A percentile compares a stretch with the other conserved stretches of the same genome.
These are phyloP conservation scores for Carex myosuroides DNA, from an alignment of 176 grass and related monocot genomes.

Conservation along the genomic window DNA sequence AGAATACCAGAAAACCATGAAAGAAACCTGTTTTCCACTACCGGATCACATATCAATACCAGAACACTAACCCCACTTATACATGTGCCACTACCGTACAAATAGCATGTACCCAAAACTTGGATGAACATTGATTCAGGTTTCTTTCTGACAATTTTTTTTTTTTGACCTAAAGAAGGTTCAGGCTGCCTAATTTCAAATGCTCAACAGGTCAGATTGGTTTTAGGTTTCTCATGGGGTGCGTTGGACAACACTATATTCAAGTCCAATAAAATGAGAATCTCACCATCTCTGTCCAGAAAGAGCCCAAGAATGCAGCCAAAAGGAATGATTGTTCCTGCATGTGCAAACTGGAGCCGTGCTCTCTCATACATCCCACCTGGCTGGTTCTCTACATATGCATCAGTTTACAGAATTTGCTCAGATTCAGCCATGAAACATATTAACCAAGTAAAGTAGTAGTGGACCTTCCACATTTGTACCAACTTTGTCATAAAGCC, in stretches of 20 bases:
- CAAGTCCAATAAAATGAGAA: neutral
- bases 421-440: neutral
- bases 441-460: neutral
- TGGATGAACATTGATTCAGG: neutral
- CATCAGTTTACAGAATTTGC: neutral
- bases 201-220: neutral
- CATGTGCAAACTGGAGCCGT: slow-evolving; percentile 91
- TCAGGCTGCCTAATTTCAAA: neutral
- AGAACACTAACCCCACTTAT: neutral
- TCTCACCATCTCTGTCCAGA: slow-evolving; percentile 63
- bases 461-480: neutral
- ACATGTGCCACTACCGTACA: neutral
- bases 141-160: neutral
- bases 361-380: slow-evolving; percentile 76
- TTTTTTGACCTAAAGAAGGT: neutral
- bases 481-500: neutral
- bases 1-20: neutral
- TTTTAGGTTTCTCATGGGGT: neutral
- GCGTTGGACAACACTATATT: neutral
- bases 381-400: slow-evolving; percentile 38
- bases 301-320: slow-evolving; percentile 90
- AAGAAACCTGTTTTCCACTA: neutral
- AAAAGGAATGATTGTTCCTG: slow-evolving; percentile 88
- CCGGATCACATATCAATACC: neutral
- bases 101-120: neutral